Conservation (phyloP, 192 early-diverging fungal species). For the Coemansia sp. region DNA sequence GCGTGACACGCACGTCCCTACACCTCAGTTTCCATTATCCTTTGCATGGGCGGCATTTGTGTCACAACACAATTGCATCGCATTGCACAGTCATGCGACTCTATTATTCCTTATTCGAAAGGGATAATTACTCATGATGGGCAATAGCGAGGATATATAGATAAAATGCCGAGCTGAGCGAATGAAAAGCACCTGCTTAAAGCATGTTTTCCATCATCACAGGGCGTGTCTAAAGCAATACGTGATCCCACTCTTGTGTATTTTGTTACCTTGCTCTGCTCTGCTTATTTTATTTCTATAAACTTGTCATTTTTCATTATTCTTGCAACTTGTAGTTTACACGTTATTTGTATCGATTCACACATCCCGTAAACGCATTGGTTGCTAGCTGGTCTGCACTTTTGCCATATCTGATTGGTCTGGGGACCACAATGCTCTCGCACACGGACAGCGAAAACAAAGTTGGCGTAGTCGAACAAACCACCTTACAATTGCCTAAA, state of each 20-base stretch:
- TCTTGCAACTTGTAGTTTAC: constrained; percentile 3
- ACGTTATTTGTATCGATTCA: neutral
- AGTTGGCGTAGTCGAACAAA: constrained; percentile 6
- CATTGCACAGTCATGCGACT: constrained; percentile 14
- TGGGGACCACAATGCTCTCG: neutral
- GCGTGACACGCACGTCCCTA: constrained; percentile 3
- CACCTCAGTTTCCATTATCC: constrained; percentile 14
- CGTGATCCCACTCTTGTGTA: neutral
- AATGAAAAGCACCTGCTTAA: neutral
- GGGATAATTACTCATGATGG: constrained; percentile 8
- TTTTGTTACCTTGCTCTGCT: neutral
- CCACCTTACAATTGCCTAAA: neutral
- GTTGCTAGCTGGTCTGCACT: constrained; percentile 5
- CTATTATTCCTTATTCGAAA: neutral
- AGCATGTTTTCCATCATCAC: constrained; percentile 1
- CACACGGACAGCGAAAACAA: neutral
- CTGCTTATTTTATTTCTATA: neutral
- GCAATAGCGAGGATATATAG: neutral
- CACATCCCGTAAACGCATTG: neutral
- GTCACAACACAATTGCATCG: constrained; percentile 9
- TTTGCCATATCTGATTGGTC: neutral
- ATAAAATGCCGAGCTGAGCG: neutral
- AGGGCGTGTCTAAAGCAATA: constrained; percentile 1
- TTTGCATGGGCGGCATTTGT: constrained; percentile 2
- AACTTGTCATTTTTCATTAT: constrained; percentile 3